Evolutionary conservation across 345 rosid genomes (phyloP).

Genomic region (Rhodamnia argentea): DNA sequence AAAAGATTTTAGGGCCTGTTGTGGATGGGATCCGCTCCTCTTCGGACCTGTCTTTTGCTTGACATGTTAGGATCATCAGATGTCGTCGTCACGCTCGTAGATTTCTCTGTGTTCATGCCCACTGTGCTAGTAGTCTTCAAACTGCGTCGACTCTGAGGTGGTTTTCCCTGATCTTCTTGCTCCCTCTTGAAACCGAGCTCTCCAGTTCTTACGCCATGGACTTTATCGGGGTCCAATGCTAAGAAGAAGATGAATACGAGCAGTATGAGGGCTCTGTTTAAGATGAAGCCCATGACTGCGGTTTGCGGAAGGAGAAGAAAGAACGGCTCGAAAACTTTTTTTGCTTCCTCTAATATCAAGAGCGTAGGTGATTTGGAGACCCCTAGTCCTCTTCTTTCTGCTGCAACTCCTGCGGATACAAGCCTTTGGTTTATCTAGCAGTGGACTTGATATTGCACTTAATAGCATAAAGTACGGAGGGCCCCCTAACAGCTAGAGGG

Average conservation of each 20-base stretch:
- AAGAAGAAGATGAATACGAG: constrained; percentile 44
- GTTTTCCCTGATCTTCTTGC: constrained; percentile 11
- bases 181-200: constrained; percentile 7
- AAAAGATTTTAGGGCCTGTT: constrained; percentile 31
- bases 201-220: constrained; percentile 24
- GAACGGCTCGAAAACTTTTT: background rate
- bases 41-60: constrained; percentile 62
- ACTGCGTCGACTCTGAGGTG: constrained; percentile 15
- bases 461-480: constrained; percentile 9
- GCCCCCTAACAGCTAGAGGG: constrained; percentile 36
- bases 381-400: constrained; percentile 17
- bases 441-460: background rate
- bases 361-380: background rate
- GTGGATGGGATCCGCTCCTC: constrained; percentile 89
- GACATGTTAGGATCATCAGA: constrained; percentile 51
- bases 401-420: constrained; percentile 43
- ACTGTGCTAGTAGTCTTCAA: constrained; percentile 24
- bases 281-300: constrained; percentile 29
- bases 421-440: constrained; percentile 29
- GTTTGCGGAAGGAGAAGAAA: background rate
- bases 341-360: background rate
- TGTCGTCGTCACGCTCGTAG: constrained; percentile 19
- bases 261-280: constrained; percentile 33
- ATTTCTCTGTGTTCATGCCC: constrained; percentile 18
- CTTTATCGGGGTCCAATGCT: constrained; percentile 26